Evolutionary conservation across 257 asterid genomes (phyloP).

Genomic region (Pogostemon cablin): DNA sequence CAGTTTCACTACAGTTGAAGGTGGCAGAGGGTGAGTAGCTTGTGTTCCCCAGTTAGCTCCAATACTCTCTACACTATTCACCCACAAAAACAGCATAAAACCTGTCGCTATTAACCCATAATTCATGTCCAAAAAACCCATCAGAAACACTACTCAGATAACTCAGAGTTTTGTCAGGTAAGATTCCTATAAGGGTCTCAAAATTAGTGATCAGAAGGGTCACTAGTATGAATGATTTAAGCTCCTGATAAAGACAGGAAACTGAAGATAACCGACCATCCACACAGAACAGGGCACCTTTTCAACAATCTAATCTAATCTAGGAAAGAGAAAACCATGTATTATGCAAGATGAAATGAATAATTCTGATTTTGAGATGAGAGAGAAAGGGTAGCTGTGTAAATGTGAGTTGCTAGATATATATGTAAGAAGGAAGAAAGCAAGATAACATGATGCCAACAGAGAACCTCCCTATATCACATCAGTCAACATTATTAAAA

Average conservation of each 20-base stretch:
- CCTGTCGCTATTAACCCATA: slow-evolving; percentile 27
- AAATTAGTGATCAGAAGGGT: slow-evolving; percentile 4
- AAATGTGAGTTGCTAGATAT: slow-evolving; percentile 24
- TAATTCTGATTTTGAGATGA: slow-evolving; percentile 11
- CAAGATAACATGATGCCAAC: slow-evolving; percentile 23
- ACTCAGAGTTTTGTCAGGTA: neutral
- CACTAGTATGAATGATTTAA: neutral
- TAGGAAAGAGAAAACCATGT: neutral
- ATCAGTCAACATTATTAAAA: slow-evolving; percentile 8
- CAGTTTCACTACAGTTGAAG: slow-evolving; percentile 61
- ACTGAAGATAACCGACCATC: neutral
- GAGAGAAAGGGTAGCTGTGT: slow-evolving; percentile 17
- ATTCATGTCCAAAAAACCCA: slow-evolving; percentile 45
- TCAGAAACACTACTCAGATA: slow-evolving; percentile 9
- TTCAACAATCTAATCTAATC: slow-evolving; percentile 12
- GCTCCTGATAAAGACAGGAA: slow-evolving; percentile 17
- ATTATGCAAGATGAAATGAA: neutral
- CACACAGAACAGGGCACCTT: slow-evolving; percentile 2
- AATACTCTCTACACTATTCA: slow-evolving; percentile 51
- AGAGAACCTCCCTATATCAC: slow-evolving; percentile 21
- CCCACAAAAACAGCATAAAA: slow-evolving; percentile 37
- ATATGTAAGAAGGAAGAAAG: slow-evolving; percentile 10
- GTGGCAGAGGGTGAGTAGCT: slow-evolving; percentile 74
- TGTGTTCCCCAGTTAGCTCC: slow-evolving; percentile 98
- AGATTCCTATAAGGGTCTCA: slow-evolving; percentile 11